A percentile compares a stretch with the other conserved stretches of the same genome.
These are phyloP conservation scores for Akebia trifoliata DNA, from an alignment of 164 flowering plant species.

Conservation along the genomic window DNA sequence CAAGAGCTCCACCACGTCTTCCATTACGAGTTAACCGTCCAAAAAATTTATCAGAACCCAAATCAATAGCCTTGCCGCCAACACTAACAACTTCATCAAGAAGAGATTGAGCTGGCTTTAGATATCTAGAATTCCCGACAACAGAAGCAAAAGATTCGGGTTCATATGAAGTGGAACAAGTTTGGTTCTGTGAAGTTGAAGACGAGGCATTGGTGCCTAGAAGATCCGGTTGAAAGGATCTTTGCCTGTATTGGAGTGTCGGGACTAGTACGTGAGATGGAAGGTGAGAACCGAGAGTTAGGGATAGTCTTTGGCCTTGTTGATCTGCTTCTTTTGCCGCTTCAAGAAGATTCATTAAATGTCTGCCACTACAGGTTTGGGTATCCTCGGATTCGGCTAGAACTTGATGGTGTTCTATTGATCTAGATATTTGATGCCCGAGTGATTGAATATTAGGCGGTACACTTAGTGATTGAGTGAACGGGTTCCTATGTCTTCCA, in stretches of 20 bases:
- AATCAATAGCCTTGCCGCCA: constrained; percentile 36
- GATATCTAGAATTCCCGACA: constrained; percentile 46
- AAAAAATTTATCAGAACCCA: constrained; percentile 31
- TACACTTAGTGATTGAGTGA: constrained; percentile 25
- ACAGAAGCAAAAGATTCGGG: constrained; percentile 23
- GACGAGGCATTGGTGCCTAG: constrained; percentile 24
- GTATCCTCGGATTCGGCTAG: constrained; percentile 25
- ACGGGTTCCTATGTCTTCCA: constrained; percentile 21
- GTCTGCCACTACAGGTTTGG: constrained; percentile 34
- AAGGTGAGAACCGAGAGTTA: constrained; percentile 56
- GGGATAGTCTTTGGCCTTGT: constrained; percentile 65
- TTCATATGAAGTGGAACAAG: constrained; percentile 32
- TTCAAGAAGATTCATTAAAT: constrained; percentile 57
- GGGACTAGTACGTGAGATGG: constrained; percentile 41
- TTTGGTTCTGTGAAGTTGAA: constrained; percentile 32
- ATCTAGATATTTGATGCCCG: constrained; percentile 38
- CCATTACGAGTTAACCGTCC: constrained; percentile 25
- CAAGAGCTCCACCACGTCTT: constrained; percentile 25
- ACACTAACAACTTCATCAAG: constrained; percentile 59
- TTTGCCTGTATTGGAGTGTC: too few species aligned
- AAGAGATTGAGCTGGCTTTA: constrained; percentile 58
- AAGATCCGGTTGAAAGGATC: too few species aligned
- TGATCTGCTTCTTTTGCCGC: constrained; percentile 35
- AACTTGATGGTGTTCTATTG: constrained; percentile 38
- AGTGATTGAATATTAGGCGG: constrained; percentile 41